Evolutionary conservation across 1,284 basidiomycete species (phyloP).

Genomic region (Cutaneotrichosporon sp.): DNA sequence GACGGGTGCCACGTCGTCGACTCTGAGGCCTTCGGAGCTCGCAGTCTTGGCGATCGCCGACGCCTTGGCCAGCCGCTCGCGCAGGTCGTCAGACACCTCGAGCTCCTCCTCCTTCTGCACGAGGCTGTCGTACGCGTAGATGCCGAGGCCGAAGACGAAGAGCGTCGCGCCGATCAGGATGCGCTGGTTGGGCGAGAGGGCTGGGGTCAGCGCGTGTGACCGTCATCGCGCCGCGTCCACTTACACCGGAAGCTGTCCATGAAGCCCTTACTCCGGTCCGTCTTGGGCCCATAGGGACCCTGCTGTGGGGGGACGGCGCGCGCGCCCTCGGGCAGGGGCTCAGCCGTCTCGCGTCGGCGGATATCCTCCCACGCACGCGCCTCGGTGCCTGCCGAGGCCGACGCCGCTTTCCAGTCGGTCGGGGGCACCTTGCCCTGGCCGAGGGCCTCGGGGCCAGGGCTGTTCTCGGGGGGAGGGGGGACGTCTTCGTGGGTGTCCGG

Average conservation of each 20-base stretch:
- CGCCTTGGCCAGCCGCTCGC: not conserved
- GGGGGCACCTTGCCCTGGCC: not conserved
- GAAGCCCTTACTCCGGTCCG: constrained; percentile 12
- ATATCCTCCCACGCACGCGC: not conserved
- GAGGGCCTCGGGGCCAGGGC: too few species aligned
- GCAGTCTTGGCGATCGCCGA: not conserved
- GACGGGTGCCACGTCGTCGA: not conserved
- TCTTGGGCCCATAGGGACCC: not conserved
- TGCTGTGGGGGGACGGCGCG: not conserved
- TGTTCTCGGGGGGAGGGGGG: too few species aligned
- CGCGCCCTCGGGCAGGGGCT: not conserved
- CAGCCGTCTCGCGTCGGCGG: not conserved
- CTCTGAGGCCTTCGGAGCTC: not conserved
- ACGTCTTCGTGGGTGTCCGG: not conserved
- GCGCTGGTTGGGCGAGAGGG: constrained; percentile 17
- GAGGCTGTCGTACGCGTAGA: constrained; percentile 13
- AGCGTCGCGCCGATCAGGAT: constrained; percentile 15
- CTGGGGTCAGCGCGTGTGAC: constrained; percentile 16
- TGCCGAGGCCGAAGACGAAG: constrained; percentile 10
- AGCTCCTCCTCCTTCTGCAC: not conserved
- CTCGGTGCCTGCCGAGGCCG: not conserved
- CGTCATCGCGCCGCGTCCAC: too few species aligned
- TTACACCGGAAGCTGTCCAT: constrained; percentile 19
- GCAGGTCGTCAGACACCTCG: constrained; percentile 15
- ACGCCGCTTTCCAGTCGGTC: not conserved